phyloP scores from a whole-genome alignment of 2,329 filamentous ascomycete species.

The Blumeria hordei region DNA sequence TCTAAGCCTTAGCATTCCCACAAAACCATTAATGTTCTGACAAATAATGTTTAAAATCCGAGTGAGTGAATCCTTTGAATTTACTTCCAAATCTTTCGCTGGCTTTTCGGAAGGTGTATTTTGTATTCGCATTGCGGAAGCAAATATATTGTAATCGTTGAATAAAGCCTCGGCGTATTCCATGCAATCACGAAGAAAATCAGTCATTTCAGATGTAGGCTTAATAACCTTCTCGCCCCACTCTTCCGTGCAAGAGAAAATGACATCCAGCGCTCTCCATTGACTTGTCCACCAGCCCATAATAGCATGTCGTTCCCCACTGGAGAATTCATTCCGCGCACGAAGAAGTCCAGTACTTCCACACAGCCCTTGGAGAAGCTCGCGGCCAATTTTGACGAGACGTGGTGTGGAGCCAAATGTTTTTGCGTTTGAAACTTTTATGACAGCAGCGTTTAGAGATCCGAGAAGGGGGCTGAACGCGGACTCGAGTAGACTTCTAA shows the following conservation, averaged over 20 bases:
- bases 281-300: constrained; percentile 58
- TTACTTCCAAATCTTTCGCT: constrained; percentile 10
- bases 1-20: constrained; percentile 72
- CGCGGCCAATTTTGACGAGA: constrained; percentile 30
- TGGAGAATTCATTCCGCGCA: constrained; percentile 6
- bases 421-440: constrained; percentile 19
- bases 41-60: constrained; percentile 40
- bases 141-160: constrained; percentile 62
- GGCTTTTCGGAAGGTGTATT: constrained; percentile 15
- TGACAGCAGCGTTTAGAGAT: constrained; percentile 21
- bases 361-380: constrained; percentile 30
- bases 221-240: constrained; percentile 48
- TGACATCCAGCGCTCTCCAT: constrained; percentile 60
- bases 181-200: constrained; percentile 88
- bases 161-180: constrained; percentile 74
- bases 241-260: constrained; percentile 58
- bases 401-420: constrained; percentile 33
- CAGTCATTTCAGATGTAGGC: constrained; percentile 41
- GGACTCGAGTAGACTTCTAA: constrained; percentile 22
- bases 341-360: constrained; percentile 27
- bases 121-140: constrained; percentile 20
- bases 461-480: constrained; percentile 21
- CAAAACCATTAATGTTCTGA: constrained; percentile 40
- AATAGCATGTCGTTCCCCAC: constrained; percentile 20
- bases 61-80: constrained; percentile 18